Evolutionary conservation across 805 yeast genomes (phyloP).

Genomic region (Suhomyces canberraensis): DNA sequence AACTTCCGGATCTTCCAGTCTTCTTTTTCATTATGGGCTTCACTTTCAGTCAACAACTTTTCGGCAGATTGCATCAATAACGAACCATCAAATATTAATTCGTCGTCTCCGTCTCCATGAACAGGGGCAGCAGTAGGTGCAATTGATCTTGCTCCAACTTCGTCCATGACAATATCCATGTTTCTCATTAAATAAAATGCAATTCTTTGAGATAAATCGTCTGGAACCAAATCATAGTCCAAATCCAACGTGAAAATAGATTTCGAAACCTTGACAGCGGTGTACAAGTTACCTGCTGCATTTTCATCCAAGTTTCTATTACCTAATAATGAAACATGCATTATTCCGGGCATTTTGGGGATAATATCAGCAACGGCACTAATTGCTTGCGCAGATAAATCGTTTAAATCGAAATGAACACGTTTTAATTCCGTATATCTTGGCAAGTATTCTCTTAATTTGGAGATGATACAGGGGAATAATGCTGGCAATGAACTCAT

Average conservation of each 20-base stretch:
- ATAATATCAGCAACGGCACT: conserved; percentile 47
- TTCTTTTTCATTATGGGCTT: conserved; percentile 22
- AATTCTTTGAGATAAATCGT: conserved; percentile 50
- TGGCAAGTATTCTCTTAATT: conserved; percentile 44
- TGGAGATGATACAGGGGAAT: conserved; percentile 49
- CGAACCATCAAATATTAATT: conserved; percentile 72
- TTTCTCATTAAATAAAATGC: conserved; percentile 57
- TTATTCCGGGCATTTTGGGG: conserved; percentile 45
- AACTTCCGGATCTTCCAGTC: conserved; percentile 41
- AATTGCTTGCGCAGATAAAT: conserved; percentile 44
- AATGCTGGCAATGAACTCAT: conserved; percentile 50
- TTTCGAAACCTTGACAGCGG: conserved; percentile 44
- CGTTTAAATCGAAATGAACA: conserved; percentile 54
- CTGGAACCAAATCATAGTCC: conserved; percentile 51
- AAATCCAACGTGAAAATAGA: conserved; percentile 51
- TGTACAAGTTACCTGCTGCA: conserved; percentile 48
- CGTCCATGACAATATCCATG: conserved; percentile 46
- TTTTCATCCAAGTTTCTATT: conserved; percentile 43
- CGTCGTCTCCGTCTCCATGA: conserved; percentile 61
- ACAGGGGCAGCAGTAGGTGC: conserved; percentile 64
- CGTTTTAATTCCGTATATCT: conserved; percentile 43
- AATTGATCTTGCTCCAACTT: conserved; percentile 14
- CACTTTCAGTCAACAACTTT: conserved; percentile 44
- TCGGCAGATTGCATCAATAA: conserved; percentile 73
- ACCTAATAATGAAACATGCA: conserved; percentile 55